Percentiles rank a stretch among this genome's conserved stretches.
phyloP scores from a whole-genome alignment of 352 stramenopile genomes.

The Hyaloperonospora arabidopsidis region DNA sequence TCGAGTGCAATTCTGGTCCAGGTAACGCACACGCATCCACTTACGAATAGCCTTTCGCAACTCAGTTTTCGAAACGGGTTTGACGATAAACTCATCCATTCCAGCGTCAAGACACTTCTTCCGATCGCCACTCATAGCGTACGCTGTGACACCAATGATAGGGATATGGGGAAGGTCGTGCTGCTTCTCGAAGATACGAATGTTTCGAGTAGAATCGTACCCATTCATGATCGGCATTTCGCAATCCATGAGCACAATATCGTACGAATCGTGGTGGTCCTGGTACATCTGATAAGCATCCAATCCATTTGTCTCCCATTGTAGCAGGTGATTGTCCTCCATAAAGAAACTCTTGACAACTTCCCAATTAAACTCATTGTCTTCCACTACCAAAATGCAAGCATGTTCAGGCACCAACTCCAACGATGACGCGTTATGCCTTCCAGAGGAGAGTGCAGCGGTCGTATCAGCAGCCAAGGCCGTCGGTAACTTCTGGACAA shows the following conservation, averaged over 20 bases:
- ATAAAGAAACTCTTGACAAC: constrained; percentile 83
- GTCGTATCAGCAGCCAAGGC: constrained; percentile 25
- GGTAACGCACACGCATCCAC: constrained; percentile 72
- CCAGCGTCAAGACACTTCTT: constrained; percentile 77
- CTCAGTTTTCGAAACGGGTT: constrained; percentile 66
- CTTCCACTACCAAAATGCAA: constrained; percentile 77
- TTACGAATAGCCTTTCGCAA: constrained; percentile 62
- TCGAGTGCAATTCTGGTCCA: constrained; percentile 33
- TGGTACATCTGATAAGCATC: constrained; percentile 67
- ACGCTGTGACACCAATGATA: constrained; percentile 78
- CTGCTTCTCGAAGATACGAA: constrained; percentile 61
- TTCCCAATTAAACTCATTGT: constrained; percentile 89
- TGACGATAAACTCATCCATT: constrained; percentile 86
- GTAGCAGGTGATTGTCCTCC: constrained; percentile 71
- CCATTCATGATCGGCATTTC: constrained; percentile 86
- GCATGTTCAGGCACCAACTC: constrained; percentile 53
- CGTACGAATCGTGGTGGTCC: constrained; percentile 67
- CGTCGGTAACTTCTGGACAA: constrained; percentile 39
- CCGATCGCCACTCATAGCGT: constrained; percentile 77
- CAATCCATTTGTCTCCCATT: constrained; percentile 74
- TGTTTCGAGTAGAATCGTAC: constrained; percentile 63
- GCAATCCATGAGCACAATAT: constrained; percentile 81
- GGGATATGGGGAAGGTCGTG: constrained; percentile 63
- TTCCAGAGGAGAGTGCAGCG: constrained; percentile 14
- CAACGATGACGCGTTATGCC: constrained; percentile 20